Evolutionary conservation across 2,329 filamentous ascomycete species (phyloP).

Genomic region (Exophiala dermatitidis): DNA sequence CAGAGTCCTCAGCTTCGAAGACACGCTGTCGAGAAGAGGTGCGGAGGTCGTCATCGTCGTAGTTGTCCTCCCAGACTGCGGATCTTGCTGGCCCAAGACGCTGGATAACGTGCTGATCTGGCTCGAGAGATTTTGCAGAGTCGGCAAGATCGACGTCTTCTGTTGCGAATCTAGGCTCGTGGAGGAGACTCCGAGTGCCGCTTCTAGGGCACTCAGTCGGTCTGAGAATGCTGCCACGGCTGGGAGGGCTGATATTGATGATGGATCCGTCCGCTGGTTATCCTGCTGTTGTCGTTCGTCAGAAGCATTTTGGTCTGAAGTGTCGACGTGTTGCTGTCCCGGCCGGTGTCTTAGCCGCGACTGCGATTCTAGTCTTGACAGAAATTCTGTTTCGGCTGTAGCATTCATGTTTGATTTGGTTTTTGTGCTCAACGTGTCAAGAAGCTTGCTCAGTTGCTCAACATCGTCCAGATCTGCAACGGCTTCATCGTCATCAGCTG

Average conservation of each 20-base stretch:
- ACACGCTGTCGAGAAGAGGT: slow-evolving; percentile 39
- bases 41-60: slow-evolving; percentile 30
- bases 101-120: slow-evolving; percentile 67
- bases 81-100: slow-evolving; percentile 34
- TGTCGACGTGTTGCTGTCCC: too few relatives aligned
- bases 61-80: slow-evolving; percentile 8
- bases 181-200: slow-evolving; percentile 68
- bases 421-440: slow-evolving; percentile 44
- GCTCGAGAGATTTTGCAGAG: slow-evolving; percentile 70
- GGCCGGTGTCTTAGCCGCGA: not conserved
- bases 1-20: slow-evolving; percentile 38
- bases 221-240: slow-evolving; percentile 80
- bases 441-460: slow-evolving; percentile 60
- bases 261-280: not conserved
- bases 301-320: not conserved
- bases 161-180: slow-evolving; percentile 47
- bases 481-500: slow-evolving; percentile 32
- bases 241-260: slow-evolving; percentile 55
- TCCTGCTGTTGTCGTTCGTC: not conserved
- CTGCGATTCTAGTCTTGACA: slow-evolving; percentile 12
- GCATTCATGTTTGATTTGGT: slow-evolving; percentile 5
- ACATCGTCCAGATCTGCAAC: slow-evolving; percentile 49
- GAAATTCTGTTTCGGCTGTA: slow-evolving; percentile 21
- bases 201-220: slow-evolving; percentile 71
- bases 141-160: slow-evolving; percentile 64